These are phyloP conservation scores for Hanseniaspora mollemarum DNA, from an alignment of 805 yeast species.

Conservation along the genomic window DNA sequence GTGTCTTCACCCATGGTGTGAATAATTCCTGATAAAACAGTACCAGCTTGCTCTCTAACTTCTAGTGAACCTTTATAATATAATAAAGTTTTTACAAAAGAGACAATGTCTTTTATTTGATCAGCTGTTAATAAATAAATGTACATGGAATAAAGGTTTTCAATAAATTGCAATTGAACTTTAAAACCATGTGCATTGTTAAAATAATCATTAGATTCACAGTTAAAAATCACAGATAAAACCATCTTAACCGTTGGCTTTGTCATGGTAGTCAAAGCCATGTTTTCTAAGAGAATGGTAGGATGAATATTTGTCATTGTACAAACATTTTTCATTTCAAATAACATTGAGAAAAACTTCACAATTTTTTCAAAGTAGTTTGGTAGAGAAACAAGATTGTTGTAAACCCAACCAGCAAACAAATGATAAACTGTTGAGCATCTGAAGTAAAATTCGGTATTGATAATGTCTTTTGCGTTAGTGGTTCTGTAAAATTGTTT, in stretches of 20 bases:
- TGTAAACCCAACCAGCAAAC: constrained; percentile 42
- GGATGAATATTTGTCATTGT: constrained; percentile 55
- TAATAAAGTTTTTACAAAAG: constrained; percentile 38
- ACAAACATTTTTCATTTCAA: constrained; percentile 67
- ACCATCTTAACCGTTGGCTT: constrained; percentile 34
- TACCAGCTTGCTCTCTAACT: constrained; percentile 62
- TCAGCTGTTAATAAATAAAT: constrained; percentile 40
- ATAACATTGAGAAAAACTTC: constrained; percentile 57
- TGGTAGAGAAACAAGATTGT: constrained; percentile 44
- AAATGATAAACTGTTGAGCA: constrained; percentile 56
- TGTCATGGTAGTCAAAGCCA: constrained; percentile 41
- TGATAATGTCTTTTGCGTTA: constrained; percentile 45
- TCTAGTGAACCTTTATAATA: constrained; percentile 57
- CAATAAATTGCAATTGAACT: constrained; percentile 57
- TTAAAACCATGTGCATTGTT: constrained; percentile 50
- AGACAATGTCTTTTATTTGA: constrained; percentile 42
- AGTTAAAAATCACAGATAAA: constrained; percentile 37
- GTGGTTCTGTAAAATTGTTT: constrained; percentile 21
- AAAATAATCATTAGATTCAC: constrained; percentile 24
- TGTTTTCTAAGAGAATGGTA: constrained; percentile 33
- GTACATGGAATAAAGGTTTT: constrained; percentile 60
- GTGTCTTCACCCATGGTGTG: constrained; percentile 45
- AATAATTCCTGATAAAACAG: constrained; percentile 67
- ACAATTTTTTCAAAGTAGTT: constrained; percentile 46
- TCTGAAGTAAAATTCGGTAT: constrained; percentile 50